Conservation (phyloP, 176 grass and related monocot species). For the Oryza officinalis region DNA sequence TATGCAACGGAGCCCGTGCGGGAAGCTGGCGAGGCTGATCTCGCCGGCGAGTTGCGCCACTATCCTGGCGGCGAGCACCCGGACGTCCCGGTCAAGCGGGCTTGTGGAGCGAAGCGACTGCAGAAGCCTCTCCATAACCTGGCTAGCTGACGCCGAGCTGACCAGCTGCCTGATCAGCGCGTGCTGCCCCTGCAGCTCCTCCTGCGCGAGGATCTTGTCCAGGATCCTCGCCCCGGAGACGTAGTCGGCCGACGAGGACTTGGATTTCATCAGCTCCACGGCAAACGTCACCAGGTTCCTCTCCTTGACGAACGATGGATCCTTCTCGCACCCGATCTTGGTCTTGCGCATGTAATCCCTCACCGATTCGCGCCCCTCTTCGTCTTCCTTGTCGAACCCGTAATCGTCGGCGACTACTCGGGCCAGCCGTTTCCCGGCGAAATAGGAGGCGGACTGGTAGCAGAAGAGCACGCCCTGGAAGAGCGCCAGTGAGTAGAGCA, state of each 20-base stretch:
- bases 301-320: background rate
- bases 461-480: background rate
- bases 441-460: background rate
- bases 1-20: background rate
- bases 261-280: background rate
- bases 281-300: background rate
- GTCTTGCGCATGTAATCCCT: background rate
- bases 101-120: background rate
- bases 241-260: background rate
- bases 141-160: background rate
- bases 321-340: background rate
- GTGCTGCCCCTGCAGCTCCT: no score
- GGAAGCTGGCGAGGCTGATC: background rate
- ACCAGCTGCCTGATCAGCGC: background rate
- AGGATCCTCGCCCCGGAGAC: background rate
- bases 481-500: background rate
- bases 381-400: no score
- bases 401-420: background rate
- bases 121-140: background rate
- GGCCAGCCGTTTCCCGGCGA: background rate
- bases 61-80: background rate
- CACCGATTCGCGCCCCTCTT: background rate
- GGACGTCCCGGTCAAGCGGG: background rate
- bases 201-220: background rate
- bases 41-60: background rate